Percentiles rank a stretch among this genome's conserved stretches.
phyloP scores from a whole-genome alignment of 2,329 filamentous ascomycete species.

The Aspergillus jensenii region DNA sequence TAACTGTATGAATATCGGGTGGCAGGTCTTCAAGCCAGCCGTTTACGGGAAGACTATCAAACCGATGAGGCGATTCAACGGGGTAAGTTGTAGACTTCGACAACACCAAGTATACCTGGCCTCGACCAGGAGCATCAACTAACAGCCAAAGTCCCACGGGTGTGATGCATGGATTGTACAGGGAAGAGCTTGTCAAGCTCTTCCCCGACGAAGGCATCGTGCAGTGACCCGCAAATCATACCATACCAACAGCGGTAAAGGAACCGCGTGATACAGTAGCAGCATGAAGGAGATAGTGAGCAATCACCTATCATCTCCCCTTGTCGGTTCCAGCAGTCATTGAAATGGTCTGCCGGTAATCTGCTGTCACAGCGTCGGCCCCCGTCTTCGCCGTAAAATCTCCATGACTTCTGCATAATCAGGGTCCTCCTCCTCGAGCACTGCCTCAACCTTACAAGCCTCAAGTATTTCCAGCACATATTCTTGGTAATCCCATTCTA shows the following conservation, averaged over 20 bases:
- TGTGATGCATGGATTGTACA: not conserved
- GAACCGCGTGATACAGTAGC: not conserved
- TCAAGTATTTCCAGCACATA: conserved; percentile 24
- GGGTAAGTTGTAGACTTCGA: conserved; percentile 39
- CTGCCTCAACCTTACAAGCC: conserved; percentile 15
- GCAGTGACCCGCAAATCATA: conserved; percentile 6
- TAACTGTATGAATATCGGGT: conserved; percentile 29
- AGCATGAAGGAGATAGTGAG: too few species aligned
- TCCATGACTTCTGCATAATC: conserved; percentile 18
- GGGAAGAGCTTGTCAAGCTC: too few species aligned
- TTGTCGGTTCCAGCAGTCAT: conserved; percentile 50
- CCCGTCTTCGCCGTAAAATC: conserved; percentile 13
- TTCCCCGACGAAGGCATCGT: not conserved
- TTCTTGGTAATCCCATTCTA: conserved; percentile 25
- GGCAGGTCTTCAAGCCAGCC: conserved; percentile 45
- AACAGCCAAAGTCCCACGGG: conserved; percentile 22
- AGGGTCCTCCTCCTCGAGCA: conserved; percentile 17
- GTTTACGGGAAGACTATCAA: conserved; percentile 49
- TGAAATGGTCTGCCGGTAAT: conserved; percentile 38
- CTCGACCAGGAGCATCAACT: conserved; percentile 36
- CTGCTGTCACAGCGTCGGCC: conserved; percentile 9
- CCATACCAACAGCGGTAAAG: conserved; percentile 3
- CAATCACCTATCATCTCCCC: too few species aligned
- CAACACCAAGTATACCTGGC: conserved; percentile 47
- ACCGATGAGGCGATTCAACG: conserved; percentile 48